Conservation (phyloP, 2,329 filamentous ascomycete species). For the Cladobotryum protrusum region DNA sequence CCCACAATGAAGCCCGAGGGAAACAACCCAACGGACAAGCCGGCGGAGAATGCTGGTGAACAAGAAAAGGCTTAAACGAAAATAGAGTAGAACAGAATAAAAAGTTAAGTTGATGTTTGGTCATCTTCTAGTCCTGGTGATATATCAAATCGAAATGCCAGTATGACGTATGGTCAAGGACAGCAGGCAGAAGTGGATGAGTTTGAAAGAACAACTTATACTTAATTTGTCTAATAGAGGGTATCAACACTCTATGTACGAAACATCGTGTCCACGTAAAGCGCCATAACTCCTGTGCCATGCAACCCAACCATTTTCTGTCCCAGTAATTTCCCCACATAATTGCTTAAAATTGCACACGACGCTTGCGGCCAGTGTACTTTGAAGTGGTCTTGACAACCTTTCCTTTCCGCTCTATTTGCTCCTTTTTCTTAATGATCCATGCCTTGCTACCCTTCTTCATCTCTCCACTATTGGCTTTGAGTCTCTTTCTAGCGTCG, state of each 20-base stretch:
- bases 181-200: too few species aligned
- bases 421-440: slow-evolving; percentile 82
- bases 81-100: not conserved
- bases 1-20: slow-evolving; percentile 95
- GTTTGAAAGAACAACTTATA: too few species aligned
- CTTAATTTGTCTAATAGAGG: slow-evolving; percentile 6
- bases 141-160: not conserved
- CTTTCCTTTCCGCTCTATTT: slow-evolving; percentile 92
- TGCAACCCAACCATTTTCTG: slow-evolving; percentile 18
- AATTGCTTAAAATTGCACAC: slow-evolving; percentile 60
- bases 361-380: slow-evolving; percentile 86
- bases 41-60: not conserved
- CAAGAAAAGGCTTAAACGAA: not conserved
- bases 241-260: slow-evolving; percentile 13
- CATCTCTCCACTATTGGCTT: slow-evolving; percentile 42
- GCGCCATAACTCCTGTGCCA: slow-evolving; percentile 25
- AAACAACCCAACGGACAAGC: slow-evolving; percentile 1
- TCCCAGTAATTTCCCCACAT: slow-evolving; percentile 1
- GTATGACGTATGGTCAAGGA: not conserved
- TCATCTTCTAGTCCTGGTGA: not conserved
- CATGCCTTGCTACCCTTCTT: slow-evolving; percentile 81
- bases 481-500: slow-evolving; percentile 55
- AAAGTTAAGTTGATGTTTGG: not conserved
- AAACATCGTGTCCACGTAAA: slow-evolving; percentile 1
- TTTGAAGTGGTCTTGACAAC: slow-evolving; percentile 88